Percentiles rank a stretch among this genome's conserved stretches.
phyloP scores from a whole-genome alignment of 2,329 filamentous ascomycete genomes.

The Raffaelea arxii region DNA sequence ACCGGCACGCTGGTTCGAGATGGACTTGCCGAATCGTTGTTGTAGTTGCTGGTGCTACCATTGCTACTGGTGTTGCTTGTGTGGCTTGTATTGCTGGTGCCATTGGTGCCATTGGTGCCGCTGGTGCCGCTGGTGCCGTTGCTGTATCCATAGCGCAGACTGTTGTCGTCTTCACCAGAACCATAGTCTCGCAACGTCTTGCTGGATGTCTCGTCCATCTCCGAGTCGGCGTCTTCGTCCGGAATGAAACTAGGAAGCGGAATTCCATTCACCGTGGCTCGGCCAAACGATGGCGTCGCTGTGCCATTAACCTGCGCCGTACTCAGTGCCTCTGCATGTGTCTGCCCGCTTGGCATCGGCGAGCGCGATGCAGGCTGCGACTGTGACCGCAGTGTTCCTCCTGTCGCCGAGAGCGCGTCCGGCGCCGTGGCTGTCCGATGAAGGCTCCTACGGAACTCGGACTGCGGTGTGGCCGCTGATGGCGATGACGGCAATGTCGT shows the following conservation, averaged over 20 bases:
- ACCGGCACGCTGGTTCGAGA: constrained; percentile 24
- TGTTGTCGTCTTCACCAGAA: constrained; percentile 36
- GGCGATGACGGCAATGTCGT: constrained; percentile 49
- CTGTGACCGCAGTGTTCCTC: constrained; percentile 51
- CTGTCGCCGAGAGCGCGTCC: constrained; percentile 38
- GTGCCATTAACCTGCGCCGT: constrained; percentile 17
- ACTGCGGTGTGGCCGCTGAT: constrained; percentile 28
- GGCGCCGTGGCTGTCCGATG: constrained; percentile 43
- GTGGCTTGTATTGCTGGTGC: no score
- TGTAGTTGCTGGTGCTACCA: constrained; percentile 20
- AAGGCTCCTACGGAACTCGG: constrained; percentile 48
- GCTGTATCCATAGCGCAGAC: constrained; percentile 20
- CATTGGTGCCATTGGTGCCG: no score
- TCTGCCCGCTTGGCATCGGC: constrained; percentile 22
- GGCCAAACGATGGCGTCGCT: constrained; percentile 23
- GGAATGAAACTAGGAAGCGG: constrained; percentile 46
- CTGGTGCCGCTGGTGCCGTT: no score
- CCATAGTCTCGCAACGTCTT: constrained; percentile 31
- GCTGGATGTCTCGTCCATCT: constrained; percentile 33
- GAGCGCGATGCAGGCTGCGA: constrained; percentile 52
- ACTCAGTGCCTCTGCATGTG: constrained; percentile 8
- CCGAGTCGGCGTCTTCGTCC: constrained; percentile 37
- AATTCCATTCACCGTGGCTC: constrained; percentile 37
- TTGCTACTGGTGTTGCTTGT: constrained; percentile 23
- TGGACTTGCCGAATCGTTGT: constrained; percentile 18